A percentile compares a stretch with the other conserved stretches of the same genome.
phyloP scores from a whole-genome alignment of 73 alveolate genomes.

The Breviolum minutum region DNA sequence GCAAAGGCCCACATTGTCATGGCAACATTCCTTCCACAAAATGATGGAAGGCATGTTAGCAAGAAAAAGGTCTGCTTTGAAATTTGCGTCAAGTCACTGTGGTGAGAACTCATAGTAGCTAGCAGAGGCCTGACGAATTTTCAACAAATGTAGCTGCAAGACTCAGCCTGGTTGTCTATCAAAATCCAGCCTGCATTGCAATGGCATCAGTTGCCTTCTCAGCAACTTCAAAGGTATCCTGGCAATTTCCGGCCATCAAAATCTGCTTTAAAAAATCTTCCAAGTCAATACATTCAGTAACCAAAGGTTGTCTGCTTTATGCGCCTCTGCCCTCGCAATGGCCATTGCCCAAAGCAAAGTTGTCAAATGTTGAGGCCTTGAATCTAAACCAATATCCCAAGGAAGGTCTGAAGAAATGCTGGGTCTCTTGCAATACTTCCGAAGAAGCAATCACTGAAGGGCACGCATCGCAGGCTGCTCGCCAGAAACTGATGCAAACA shows the following conservation, averaged over 20 bases:
- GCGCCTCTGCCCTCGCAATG: constrained; percentile 47
- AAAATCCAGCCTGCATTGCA: constrained; percentile 26
- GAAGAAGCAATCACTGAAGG: not conserved
- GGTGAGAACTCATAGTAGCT: constrained; percentile 10
- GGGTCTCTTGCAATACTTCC: not conserved
- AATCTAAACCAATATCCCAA: not conserved
- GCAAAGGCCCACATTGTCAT: constrained; percentile 64
- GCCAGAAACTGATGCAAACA: constrained; percentile 15
- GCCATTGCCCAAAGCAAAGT: constrained; percentile 93
- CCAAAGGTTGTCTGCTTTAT: not conserved
- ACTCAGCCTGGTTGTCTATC: not conserved
- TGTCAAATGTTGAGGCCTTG: constrained; percentile 81
- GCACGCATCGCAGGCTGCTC: constrained; percentile 22
- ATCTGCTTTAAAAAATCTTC: too few relatives aligned
- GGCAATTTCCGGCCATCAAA: too few relatives aligned
- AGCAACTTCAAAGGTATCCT: constrained; percentile 57
- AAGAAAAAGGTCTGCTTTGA: not conserved
- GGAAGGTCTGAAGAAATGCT: not conserved
- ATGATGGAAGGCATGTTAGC: not conserved
- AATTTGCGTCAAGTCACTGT: not conserved
- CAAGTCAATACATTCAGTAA: not conserved
- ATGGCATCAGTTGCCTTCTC: constrained; percentile 51
- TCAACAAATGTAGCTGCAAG: not conserved
- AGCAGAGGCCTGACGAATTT: not conserved
- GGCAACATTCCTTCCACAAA: constrained; percentile 7